Conservation (phyloP, 495 filamentous ascomycete genomes). For the Recurvomyces mirabilis region DNA sequence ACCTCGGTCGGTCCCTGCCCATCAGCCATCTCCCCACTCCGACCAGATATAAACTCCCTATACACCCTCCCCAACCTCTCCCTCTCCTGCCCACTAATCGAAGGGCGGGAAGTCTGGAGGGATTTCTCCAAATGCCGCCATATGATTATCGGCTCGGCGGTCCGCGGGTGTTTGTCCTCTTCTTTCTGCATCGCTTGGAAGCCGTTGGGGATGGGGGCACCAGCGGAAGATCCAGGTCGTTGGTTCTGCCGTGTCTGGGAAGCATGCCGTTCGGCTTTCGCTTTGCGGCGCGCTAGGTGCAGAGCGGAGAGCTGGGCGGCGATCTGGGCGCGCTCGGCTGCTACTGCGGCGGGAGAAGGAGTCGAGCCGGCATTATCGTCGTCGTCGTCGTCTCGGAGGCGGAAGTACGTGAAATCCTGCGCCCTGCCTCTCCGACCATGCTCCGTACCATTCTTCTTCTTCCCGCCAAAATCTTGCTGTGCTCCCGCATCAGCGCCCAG, state of each 20-base stretch:
- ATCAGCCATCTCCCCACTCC: constrained; percentile 88
- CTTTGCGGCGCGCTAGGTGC: constrained; percentile 53
- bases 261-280: constrained; percentile 30
- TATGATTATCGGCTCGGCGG: constrained; percentile 65
- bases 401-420: constrained; percentile 68
- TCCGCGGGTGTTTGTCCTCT: constrained; percentile 26
- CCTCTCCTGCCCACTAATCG: constrained; percentile 66
- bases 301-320: constrained; percentile 63
- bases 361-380: neutral
- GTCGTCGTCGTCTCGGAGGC: constrained; percentile 39
- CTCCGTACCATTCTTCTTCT: constrained; percentile 16
- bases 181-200: neutral
- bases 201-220: too few relatives aligned
- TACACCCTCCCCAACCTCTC: constrained; percentile 69
- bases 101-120: constrained; percentile 67
- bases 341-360: constrained; percentile 15
- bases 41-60: constrained; percentile 76
- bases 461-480: constrained; percentile 21
- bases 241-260: constrained; percentile 3
- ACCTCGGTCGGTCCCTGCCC: constrained; percentile 84
- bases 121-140: constrained; percentile 79
- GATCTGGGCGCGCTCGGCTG: constrained; percentile 61
- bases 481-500: constrained; percentile 51
- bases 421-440: constrained; percentile 28
- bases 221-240: too few relatives aligned